phyloP scores from a whole-genome alignment of 2,329 filamentous ascomycete species.

The Colletotrichum cuscutae region DNA sequence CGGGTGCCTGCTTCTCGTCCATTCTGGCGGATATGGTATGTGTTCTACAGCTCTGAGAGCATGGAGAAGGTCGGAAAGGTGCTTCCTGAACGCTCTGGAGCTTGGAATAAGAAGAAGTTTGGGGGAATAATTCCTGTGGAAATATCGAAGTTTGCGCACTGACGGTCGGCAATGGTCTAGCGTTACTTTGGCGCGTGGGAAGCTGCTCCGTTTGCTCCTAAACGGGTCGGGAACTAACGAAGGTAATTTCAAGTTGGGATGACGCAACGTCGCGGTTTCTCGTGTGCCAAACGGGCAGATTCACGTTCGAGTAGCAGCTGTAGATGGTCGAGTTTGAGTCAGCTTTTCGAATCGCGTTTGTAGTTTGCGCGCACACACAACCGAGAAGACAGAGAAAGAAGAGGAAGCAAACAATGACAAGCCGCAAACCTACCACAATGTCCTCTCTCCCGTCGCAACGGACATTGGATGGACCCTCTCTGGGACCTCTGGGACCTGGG shows the following conservation, averaged over 20 bases:
- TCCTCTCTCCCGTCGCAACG: neutral
- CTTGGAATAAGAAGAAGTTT: neutral
- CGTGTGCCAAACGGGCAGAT: constrained; percentile 9
- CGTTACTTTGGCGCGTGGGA: constrained; percentile 10
- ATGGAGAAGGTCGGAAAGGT: neutral
- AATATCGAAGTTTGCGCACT: neutral
- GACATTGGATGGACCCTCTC: neutral
- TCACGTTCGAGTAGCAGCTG: neutral
- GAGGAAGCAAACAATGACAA: neutral
- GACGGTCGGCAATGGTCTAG: constrained; percentile 8
- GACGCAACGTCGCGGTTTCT: neutral
- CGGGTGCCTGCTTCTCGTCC: constrained; percentile 33
- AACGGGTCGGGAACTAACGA: constrained; percentile 20
- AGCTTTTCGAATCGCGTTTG: constrained; percentile 5
- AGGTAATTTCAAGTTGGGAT: neutral
- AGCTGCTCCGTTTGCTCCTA: constrained; percentile 20
- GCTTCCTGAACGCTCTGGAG: neutral
- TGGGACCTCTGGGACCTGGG: neutral
- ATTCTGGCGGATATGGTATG: neutral
- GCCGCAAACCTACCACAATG: constrained; percentile 7
- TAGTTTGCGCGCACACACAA: constrained; percentile 3
- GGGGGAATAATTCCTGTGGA: neutral
- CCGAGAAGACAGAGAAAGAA: no score
- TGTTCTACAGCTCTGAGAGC: neutral
- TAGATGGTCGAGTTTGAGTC: neutral